These are phyloP conservation scores for Petunia secreta DNA, from an alignment of 257 asterid genomes.

Conservation along the genomic window DNA sequence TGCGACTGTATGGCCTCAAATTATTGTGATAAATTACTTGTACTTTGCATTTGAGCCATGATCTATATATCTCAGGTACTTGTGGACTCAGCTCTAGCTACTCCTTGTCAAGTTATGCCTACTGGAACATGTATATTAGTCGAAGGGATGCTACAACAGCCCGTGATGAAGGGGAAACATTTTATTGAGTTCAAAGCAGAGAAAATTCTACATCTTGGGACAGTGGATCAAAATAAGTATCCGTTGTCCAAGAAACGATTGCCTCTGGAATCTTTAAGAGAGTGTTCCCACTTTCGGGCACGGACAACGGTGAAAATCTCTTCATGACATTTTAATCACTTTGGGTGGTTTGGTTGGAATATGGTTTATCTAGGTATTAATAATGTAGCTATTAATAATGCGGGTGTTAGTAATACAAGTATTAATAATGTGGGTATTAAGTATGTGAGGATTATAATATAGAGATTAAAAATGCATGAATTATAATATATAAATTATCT, in stretches of 20 bases:
- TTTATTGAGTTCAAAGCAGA: conserved; percentile 69
- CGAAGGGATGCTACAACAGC: conserved; percentile 70
- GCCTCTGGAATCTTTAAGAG: conserved; percentile 69
- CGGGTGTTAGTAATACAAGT: too few species aligned
- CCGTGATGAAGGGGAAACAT: conserved; percentile 55
- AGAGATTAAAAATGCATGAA: too few species aligned
- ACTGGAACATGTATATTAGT: conserved; percentile 70
- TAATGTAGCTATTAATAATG: too few species aligned
- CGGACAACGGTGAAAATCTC: conserved; percentile 72
- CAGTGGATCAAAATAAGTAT: conserved; percentile 61
- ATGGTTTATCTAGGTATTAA: too few species aligned
- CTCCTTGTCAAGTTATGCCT: conserved; percentile 67
- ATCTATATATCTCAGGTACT: conserved; percentile 43
- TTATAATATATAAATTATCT: too few species aligned
- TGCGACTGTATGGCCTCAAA: too few species aligned
- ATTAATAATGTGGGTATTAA: too few species aligned
- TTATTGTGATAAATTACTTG: too few species aligned
- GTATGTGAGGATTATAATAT: too few species aligned
- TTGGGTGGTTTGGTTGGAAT: too few species aligned
- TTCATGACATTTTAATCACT: background rate
- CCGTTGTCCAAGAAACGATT: conserved; percentile 79
- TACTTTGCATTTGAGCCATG: too few species aligned
- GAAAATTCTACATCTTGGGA: conserved; percentile 61
- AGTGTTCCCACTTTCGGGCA: conserved; percentile 67
- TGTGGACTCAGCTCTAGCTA: conserved; percentile 69